phyloP scores from a whole-genome alignment of 2,329 filamentous ascomycete genomes.

The Talaromyces sp. region DNA sequence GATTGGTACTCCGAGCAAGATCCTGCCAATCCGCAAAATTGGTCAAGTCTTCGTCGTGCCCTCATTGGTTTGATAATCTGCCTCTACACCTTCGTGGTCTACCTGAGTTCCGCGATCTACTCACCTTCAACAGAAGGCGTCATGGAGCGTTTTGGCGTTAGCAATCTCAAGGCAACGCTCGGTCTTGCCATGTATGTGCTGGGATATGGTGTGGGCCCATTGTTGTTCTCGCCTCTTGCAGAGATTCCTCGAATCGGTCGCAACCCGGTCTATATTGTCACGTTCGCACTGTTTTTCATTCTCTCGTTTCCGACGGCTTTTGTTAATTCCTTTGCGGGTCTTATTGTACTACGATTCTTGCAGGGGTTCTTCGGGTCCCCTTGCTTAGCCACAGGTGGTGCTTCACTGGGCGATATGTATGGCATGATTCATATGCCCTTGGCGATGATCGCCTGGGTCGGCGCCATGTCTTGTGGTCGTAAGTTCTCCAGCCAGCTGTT shows the following conservation, averaged over 20 bases:
- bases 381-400: slow-evolving; percentile 57
- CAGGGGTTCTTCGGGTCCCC: slow-evolving; percentile 65
- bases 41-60: slow-evolving; percentile 19
- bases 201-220: slow-evolving; percentile 57
- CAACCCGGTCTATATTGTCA: slow-evolving; percentile 63
- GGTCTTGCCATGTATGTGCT: slow-evolving; percentile 33
- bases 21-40: slow-evolving; percentile 28
- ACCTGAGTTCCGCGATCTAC: slow-evolving; percentile 34
- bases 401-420: slow-evolving; percentile 48
- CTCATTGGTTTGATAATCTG: slow-evolving; percentile 22
- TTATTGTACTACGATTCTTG: slow-evolving; percentile 63
- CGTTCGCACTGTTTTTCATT: slow-evolving; percentile 65
- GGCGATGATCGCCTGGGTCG: slow-evolving; percentile 58
- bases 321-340: slow-evolving; percentile 58
- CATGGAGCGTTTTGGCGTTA: slow-evolving; percentile 9
- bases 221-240: slow-evolving; percentile 63
- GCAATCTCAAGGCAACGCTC: slow-evolving; percentile 25
- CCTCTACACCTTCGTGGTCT: slow-evolving; percentile 39
- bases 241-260: slow-evolving; percentile 66
- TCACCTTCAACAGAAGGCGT: neutral
- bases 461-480: slow-evolving; percentile 39
- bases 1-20: slow-evolving; percentile 33
- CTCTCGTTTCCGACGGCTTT: slow-evolving; percentile 64
- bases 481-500: neutral
- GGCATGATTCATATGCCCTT: slow-evolving; percentile 56